These are phyloP conservation scores for Nitzschia sp. DNA, from an alignment of 108 stramenopile species.

Conservation along the genomic window DNA sequence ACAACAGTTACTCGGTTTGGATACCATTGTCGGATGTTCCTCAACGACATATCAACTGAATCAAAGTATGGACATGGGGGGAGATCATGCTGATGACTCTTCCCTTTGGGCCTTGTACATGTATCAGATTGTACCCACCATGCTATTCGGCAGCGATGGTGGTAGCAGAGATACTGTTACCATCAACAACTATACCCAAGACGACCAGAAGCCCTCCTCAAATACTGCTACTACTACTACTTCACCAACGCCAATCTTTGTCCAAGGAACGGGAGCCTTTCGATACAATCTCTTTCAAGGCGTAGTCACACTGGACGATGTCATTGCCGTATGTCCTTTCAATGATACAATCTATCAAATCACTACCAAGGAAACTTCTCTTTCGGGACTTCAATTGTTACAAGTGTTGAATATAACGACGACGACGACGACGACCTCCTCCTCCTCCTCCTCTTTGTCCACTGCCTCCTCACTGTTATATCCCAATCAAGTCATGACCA, in stretches of 20 bases:
- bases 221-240: not conserved
- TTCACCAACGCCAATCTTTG: conserved; percentile 19
- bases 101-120: conserved; percentile 49
- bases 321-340: conserved; percentile 56
- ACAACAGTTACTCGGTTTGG: conserved; percentile 42
- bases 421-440: no score
- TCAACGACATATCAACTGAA: conserved; percentile 32
- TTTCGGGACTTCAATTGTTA: conserved; percentile 1
- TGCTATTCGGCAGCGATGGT: not conserved
- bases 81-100: not conserved
- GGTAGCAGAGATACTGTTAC: not conserved
- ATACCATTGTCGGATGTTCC: conserved; percentile 52
- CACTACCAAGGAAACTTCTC: conserved; percentile 19
- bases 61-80: conserved; percentile 5
- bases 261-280: conserved; percentile 45
- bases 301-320: conserved; percentile 48
- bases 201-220: not conserved
- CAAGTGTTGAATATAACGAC: not conserved
- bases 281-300: conserved; percentile 54
- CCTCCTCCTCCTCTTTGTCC: not conserved
- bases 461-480: no score
- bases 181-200: not conserved
- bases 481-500: not conserved
- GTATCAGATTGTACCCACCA: conserved; percentile 19
- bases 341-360: conserved; percentile 50